phyloP scores from a whole-genome alignment of 495 filamentous ascomycete species.

The Elasticomyces elasticus region DNA sequence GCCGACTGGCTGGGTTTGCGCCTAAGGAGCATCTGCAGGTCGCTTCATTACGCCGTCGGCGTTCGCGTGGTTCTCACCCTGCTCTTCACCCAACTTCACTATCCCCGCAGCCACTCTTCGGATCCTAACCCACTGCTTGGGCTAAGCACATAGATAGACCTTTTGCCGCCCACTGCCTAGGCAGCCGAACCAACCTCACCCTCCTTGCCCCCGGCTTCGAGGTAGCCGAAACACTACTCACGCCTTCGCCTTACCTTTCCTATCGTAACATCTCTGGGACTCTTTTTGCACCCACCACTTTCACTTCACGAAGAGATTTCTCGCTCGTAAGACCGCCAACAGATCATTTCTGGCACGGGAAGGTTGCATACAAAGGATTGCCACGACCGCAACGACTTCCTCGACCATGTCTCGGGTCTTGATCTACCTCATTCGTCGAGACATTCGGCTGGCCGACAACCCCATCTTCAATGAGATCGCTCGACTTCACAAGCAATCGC shows the following conservation, averaged over 20 bases:
- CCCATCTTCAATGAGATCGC: constrained; percentile 50
- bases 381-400: constrained; percentile 1
- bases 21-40: no score
- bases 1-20: no score
- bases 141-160: no score
- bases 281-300: background rate
- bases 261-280: background rate
- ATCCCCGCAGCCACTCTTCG: no score
- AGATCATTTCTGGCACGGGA: background rate
- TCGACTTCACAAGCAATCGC: constrained; percentile 29
- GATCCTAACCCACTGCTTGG: no score
- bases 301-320: no score
- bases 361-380: background rate
- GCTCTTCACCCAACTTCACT: no score
- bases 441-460: constrained; percentile 60
- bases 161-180: background rate
- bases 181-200: background rate
- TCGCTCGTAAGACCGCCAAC: no score
- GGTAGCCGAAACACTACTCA: background rate
- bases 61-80: no score
- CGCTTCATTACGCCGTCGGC: no score
- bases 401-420: constrained; percentile 35
- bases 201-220: background rate
- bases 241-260: background rate
- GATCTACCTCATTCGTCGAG: constrained; percentile 54